These are phyloP conservation scores for Gamarada debralockiae DNA, from an alignment of 495 filamentous ascomycete species.

Conservation along the genomic window DNA sequence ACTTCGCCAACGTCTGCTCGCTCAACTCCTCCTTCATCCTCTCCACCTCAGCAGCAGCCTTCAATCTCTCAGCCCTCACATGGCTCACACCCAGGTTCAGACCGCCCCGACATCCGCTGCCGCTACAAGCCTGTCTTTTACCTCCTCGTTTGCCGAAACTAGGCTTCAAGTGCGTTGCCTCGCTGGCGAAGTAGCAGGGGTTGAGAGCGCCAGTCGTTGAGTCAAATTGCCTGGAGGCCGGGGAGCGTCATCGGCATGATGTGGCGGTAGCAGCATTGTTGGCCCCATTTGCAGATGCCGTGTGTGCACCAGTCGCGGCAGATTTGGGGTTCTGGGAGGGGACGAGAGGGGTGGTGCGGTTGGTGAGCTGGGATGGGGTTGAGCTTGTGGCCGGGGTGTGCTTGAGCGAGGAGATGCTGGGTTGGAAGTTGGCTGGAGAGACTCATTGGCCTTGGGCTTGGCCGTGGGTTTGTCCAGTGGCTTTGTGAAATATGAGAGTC, in stretches of 20 bases:
- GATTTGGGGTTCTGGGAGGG: slow-evolving; percentile 22
- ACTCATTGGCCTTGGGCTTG: slow-evolving; percentile 8
- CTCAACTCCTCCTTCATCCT: slow-evolving; percentile 11
- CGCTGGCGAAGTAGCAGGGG: slow-evolving; percentile 16
- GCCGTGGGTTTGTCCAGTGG: too few species aligned
- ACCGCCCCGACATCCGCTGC: too few species aligned
- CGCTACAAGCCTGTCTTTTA: too few species aligned
- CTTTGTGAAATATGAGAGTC: too few species aligned
- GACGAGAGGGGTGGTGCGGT: not conserved
- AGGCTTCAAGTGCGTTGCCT: not conserved
- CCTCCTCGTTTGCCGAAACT: too few species aligned
- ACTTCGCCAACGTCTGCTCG: slow-evolving; percentile 9
- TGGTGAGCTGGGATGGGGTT: not conserved
- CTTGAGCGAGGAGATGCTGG: not conserved
- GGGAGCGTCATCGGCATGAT: slow-evolving; percentile 34
- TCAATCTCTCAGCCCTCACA: not conserved
- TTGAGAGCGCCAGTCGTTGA: slow-evolving; percentile 29
- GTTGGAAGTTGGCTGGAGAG: not conserved
- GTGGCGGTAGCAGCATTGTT: slow-evolving; percentile 36
- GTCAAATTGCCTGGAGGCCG: slow-evolving; percentile 34
- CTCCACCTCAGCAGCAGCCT: not conserved
- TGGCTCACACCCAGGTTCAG: too few species aligned
- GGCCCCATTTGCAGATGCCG: slow-evolving; percentile 40
- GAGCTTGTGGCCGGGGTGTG: not conserved
- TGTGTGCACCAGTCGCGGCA: slow-evolving; percentile 42